Percentiles rank a stretch among this genome's conserved stretches.
Evolutionary conservation across 2,329 filamentous ascomycete genomes (phyloP).

Genomic region (Sporothrix humicola): DNA sequence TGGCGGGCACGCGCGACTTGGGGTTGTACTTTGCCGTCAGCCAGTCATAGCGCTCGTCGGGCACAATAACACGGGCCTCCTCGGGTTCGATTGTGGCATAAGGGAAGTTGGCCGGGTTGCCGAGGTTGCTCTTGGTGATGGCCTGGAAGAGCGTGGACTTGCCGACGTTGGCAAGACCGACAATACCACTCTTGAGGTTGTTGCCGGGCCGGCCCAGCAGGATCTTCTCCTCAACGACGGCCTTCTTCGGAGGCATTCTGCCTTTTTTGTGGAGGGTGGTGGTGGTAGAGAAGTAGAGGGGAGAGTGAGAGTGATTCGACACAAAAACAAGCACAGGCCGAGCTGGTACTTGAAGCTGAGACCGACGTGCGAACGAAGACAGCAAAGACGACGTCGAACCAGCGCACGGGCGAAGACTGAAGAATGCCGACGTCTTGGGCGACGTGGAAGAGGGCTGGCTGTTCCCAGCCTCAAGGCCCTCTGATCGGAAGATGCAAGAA

Average conservation of each 20-base stretch:
- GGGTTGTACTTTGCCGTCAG: slow-evolving; percentile 95
- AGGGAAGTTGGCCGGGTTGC: slow-evolving; percentile 99
- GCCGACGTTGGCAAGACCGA: slow-evolving; percentile 98
- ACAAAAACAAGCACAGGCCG: slow-evolving; percentile 20
- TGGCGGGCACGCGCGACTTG: slow-evolving; percentile 95
- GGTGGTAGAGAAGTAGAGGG: background rate
- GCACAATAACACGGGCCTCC: slow-evolving; percentile 95
- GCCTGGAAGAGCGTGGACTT: slow-evolving; percentile 99
- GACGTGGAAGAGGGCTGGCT: slow-evolving; percentile 27
- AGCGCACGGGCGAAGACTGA: slow-evolving; percentile 42
- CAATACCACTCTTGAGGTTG: slow-evolving; percentile 99
- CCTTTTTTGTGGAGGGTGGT: slow-evolving; percentile 54
- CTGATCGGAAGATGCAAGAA: slow-evolving; percentile 37
- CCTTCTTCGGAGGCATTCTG: slow-evolving; percentile 95
- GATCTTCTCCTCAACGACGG: slow-evolving; percentile 90
- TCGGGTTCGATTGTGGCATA: slow-evolving; percentile 99
- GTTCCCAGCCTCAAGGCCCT: slow-evolving; percentile 34
- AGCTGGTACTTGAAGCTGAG: background rate
- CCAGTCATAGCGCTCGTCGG: slow-evolving; percentile 96
- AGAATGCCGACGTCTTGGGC: slow-evolving; percentile 51
- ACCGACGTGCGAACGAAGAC: slow-evolving; percentile 56
- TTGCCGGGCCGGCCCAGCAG: slow-evolving; percentile 95
- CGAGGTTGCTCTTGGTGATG: slow-evolving; percentile 95
- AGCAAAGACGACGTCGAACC: slow-evolving; percentile 50
- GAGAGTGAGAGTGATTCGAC: background rate